Conservation (phyloP, 768 basidiomycete species). For the Russula earlei region DNA sequence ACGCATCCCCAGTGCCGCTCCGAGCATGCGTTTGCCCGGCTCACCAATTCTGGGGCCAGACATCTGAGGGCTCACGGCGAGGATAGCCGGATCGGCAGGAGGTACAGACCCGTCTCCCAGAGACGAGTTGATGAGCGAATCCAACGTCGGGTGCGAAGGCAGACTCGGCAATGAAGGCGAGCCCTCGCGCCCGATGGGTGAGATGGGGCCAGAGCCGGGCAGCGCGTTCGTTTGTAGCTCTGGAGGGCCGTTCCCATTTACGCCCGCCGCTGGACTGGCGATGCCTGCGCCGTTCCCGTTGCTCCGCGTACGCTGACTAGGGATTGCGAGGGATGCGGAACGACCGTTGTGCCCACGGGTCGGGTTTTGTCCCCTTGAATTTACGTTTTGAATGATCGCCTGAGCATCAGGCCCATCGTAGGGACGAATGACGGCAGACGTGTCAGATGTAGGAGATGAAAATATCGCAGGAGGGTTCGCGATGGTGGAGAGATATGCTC, state of each 20-base stretch:
- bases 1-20: constrained; percentile 73
- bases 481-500: constrained; percentile 86
- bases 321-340: constrained; percentile 30
- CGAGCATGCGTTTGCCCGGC: constrained; percentile 84
- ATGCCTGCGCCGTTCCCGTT: constrained; percentile 28
- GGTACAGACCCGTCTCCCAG: constrained; percentile 44
- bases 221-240: constrained; percentile 6
- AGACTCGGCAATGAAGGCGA: constrained; percentile 76
- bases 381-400: constrained; percentile 71
- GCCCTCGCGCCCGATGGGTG: constrained; percentile 33
- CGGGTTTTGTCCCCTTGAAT: constrained; percentile 53
- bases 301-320: constrained; percentile 35
- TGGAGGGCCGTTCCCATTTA: constrained; percentile 24
- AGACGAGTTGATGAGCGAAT: constrained; percentile 73
- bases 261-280: constrained; percentile 17
- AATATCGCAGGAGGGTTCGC: constrained; percentile 72
- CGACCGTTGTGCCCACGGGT: constrained; percentile 68
- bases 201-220: constrained; percentile 5
- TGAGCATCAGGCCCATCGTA: constrained; percentile 96
- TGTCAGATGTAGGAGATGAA: constrained; percentile 42
- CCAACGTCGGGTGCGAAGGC: constrained; percentile 77
- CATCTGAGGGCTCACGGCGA: constrained; percentile 41
- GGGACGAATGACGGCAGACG: constrained; percentile 62
- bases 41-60: constrained; percentile 75
- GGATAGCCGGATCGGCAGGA: constrained; percentile 58